Evolutionary conservation across 805 yeast genomes (phyloP), one percentile per base, ranked within the genome.

Genomic region (Ogataea ramenticola): DNA sequence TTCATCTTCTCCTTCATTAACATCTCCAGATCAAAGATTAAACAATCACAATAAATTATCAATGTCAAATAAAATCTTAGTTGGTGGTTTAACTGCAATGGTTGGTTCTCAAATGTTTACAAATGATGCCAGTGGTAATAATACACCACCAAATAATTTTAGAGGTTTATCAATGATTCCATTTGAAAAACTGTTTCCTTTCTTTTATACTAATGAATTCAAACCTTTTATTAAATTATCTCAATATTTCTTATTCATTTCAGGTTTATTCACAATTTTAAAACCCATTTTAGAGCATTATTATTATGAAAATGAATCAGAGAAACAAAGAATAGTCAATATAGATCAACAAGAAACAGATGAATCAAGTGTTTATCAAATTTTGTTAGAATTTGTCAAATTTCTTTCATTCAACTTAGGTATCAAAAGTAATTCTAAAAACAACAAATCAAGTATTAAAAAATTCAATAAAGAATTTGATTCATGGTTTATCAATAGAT

Each of bases 61-160:
- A 7, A 6, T 24, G 6, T 6, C 10, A 7, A 32, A 32, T 32
- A 61, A 61, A 38, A 22, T 64, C 3, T 38, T 64, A 27, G 44
- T 64, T 26, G 68, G 64, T 17, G 67, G 68, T 17, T 55, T 65
- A 57, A 60, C 68, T 1, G 50, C 66, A 0, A 43, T 63, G 49
- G 50, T 61, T 11, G 68, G 68, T 1, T 45, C 64, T 2, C 66
- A 62, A 44, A 9, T 60, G 29, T 53, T 59, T 38, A 7, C 11
- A 24, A 46, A 33, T 37, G 40, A 26, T 12, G 12, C 11, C 24
- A 46, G 36, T 37, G 40, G 22, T 12, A 27, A 41, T 16, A n/a
- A n/a, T n/a, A n/a, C n/a, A n/a, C n/a, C n/a, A n/a, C 27, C 27
- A 24, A 35, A 38, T 9, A 52, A 52, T 31, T 57, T 37, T 38